Evolutionary conservation across 1,139 yeast species (phyloP).

Genomic region (Candida tunisiensis): DNA sequence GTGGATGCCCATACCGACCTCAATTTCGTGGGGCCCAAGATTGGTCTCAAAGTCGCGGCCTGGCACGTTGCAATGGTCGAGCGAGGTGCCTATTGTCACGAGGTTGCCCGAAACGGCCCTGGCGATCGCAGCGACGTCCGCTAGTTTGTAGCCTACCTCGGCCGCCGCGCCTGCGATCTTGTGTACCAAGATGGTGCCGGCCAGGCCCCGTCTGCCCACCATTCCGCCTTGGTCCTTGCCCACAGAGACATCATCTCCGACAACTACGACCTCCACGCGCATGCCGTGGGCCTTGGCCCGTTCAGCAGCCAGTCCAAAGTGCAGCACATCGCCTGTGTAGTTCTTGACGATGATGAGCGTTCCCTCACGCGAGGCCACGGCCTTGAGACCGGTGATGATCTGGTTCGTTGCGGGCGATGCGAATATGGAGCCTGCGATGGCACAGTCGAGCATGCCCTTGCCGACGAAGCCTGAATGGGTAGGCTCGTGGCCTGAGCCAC

Average conservation of each 20-base stretch:
- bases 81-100: constrained; percentile 80
- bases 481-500: constrained; percentile 96
- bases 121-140: constrained; percentile 41
- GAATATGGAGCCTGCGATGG: constrained; percentile 77
- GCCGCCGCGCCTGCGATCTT: constrained; percentile 72
- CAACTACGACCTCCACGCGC: constrained; percentile 53
- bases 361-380: constrained; percentile 41
- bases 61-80: constrained; percentile 83
- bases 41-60: constrained; percentile 46
- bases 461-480: constrained; percentile 88
- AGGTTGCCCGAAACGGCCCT: constrained; percentile 40
- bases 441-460: constrained; percentile 63
- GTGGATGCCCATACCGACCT: constrained; percentile 91
- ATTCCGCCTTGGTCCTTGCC: constrained; percentile 73
- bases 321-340: constrained; percentile 87
- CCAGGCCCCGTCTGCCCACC: constrained; percentile 88
- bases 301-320: constrained; percentile 84
- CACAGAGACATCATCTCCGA: constrained; percentile 88
- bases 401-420: constrained; percentile 90
- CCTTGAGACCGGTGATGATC: constrained; percentile 53
- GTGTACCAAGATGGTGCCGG: constrained; percentile 80
- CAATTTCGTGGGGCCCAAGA: constrained; percentile 46
- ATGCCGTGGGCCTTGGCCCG: constrained; percentile 66
- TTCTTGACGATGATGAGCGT: constrained; percentile 69
- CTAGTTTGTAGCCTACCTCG: constrained; percentile 27